A percentile compares a stretch with the other conserved stretches of the same genome.
These are phyloP conservation scores for Rhododendron williamsianum DNA, from an alignment of 148 eudicot species.

Conservation along the genomic window DNA sequence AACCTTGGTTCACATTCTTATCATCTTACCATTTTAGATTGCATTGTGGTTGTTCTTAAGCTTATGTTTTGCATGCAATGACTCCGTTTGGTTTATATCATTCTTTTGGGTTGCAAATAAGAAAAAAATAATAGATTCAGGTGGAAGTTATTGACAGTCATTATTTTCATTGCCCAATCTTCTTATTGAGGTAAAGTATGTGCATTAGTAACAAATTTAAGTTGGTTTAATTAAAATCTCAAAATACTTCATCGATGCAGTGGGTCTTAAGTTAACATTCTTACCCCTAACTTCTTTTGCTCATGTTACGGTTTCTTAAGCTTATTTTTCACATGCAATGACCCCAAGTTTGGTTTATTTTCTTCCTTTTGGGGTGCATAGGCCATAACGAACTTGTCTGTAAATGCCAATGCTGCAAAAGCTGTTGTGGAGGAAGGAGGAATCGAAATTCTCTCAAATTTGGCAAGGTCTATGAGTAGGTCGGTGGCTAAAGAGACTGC, in stretches of 20 bases:
- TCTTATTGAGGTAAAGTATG: not conserved
- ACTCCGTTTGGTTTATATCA: not conserved
- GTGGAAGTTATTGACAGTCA: not conserved
- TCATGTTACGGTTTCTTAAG: not conserved
- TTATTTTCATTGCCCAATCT: not conserved
- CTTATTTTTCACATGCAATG: not conserved
- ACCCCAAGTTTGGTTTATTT: not conserved
- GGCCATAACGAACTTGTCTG: slow-evolving; percentile 96
- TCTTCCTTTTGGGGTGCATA: slow-evolving; percentile 18
- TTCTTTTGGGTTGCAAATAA: not conserved
- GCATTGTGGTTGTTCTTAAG: not conserved
- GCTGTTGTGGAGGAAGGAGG: slow-evolving; percentile 97
- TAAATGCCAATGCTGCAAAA: slow-evolving; percentile 85
- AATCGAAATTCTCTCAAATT: slow-evolving; percentile 58
- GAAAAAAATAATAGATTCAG: not conserved
- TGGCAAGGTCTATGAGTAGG: slow-evolving; percentile 88
- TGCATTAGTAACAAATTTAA: not conserved
- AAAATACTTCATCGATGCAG: not conserved
- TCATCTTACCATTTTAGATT: not conserved
- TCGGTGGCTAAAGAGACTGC: slow-evolving; percentile 96
- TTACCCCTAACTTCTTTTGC: not conserved
- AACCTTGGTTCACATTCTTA: not conserved
- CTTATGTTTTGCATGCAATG: not conserved
- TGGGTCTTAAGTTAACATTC: not conserved
- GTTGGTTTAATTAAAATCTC: not conserved